Evolutionary conservation across 345 rosid species (phyloP).

Genomic region (Carallia brachiata): DNA sequence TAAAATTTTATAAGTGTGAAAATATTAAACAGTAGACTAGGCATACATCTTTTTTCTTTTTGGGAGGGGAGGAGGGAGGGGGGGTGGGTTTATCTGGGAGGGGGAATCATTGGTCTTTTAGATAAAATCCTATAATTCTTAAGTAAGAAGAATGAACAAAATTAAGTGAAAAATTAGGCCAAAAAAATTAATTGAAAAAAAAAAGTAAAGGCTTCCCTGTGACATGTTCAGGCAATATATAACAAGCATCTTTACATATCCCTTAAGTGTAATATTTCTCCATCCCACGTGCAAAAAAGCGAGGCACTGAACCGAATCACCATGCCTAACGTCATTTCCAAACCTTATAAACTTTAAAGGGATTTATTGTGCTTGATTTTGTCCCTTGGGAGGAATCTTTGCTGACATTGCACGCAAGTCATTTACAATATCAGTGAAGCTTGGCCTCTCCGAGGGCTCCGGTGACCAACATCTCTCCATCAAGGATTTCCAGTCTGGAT

Average conservation of each 20-base stretch:
- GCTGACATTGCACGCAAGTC: constrained; percentile 51
- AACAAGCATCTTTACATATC: not conserved
- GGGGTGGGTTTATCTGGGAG: no score
- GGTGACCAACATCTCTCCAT: constrained; percentile 81
- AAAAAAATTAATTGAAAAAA: not conserved
- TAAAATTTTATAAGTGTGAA: no score
- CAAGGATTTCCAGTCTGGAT: constrained; percentile 56
- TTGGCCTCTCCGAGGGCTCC: constrained; percentile 64
- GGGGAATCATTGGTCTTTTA: no score
- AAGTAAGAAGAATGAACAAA: not conserved
- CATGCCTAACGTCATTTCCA: constrained; percentile 16
- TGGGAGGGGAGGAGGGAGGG: no score
- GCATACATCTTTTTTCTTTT: no score
- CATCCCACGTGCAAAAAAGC: not conserved
- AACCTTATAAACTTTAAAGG: constrained; percentile 1
- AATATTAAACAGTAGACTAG: no score
- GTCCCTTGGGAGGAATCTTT: constrained; percentile 49
- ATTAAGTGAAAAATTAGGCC: not conserved
- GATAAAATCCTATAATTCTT: constrained; percentile 1
- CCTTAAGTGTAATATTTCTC: not conserved
- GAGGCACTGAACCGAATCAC: not conserved
- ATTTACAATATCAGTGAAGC: constrained; percentile 49
- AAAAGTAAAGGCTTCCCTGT: not conserved
- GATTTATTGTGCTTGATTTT: constrained; percentile 25
- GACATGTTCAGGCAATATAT: not conserved